Evolutionary conservation across 2,329 filamentous ascomycete genomes (phyloP), one percentile per base, ranked within the genome.

Genomic region (Canariomyces notabilis): DNA sequence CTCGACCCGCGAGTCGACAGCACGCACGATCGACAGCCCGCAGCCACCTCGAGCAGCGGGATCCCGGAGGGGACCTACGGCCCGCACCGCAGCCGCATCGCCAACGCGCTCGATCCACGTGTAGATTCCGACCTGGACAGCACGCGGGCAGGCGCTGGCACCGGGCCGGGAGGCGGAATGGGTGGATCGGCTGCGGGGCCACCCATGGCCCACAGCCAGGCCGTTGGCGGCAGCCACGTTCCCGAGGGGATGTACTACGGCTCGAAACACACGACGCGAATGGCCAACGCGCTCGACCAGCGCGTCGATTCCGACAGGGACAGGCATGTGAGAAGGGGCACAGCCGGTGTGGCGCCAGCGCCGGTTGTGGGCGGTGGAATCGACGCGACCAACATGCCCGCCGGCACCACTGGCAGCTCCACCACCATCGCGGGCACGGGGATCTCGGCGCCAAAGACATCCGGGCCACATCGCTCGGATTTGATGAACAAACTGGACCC

Each of bases 401-500:
- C 26, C 22, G 40, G 18, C 21, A 11, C 33, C n/a, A n/a, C n/a
- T n/a, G n/a, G n/a, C n/a, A n/a, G n/a, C n/a, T n/a, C n/a, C n/a
- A n/a, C n/a, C n/a, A n/a, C n/a, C n/a, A n/a, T n/a, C n/a, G n/a
- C n/a, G n/a, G n/a, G n/a, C n/a, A n/a, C n/a, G n/a, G 35, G 34
- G 2, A 6, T 29, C 33, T 6, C 57, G 7, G 65, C 67, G 2
- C 62, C 65, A 34, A 66, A 67, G 51, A 70, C 67, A 5, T 65
- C 66, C 5, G 69, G 70, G 3, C 69, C 69, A 23, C 70, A 72
- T 55, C 63, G 63, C 52, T 62, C 59, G 26, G 63, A 69, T 46
- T 19, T 69, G 37, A 8, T 67, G 51, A 73, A 73, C 59, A 70
- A 68, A 59, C 40, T 69, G 5, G 68, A 71, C 46, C 67, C 68